phyloP scores from a whole-genome alignment of 1,139 yeast species.

The Saccharomyces hybrid region DNA sequence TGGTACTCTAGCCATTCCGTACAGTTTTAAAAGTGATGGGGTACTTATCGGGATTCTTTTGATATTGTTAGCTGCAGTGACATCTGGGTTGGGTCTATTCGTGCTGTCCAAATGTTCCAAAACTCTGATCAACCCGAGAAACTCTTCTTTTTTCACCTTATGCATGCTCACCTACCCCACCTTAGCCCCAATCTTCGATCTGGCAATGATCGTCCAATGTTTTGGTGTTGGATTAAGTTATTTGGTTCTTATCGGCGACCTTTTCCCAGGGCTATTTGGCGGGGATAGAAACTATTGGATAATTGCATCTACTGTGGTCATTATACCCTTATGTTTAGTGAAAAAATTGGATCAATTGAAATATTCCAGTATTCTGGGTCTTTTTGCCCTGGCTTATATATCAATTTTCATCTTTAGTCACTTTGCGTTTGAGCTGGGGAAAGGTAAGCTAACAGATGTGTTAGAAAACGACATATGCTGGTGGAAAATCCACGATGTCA shows the following conservation, averaged over 20 bases:
- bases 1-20: conserved; percentile 89
- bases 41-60: conserved; percentile 58
- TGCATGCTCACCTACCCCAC: conserved; percentile 81
- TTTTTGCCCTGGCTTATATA: conserved; percentile 72
- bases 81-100: conserved; percentile 75
- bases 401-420: conserved; percentile 63
- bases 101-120: conserved; percentile 67
- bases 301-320: conserved; percentile 47
- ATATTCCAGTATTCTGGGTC: conserved; percentile 76
- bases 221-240: conserved; percentile 94
- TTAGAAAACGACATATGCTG: conserved; percentile 37
- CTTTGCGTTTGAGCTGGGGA: conserved; percentile 38
- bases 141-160: conserved; percentile 79
- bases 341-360: conserved; percentile 75
- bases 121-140: conserved; percentile 54
- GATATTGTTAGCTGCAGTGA: conserved; percentile 62
- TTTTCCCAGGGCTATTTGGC: conserved; percentile 62
- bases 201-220: conserved; percentile 87
- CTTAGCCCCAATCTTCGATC: conserved; percentile 74
- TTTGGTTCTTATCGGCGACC: conserved; percentile 80
- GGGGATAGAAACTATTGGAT: conserved; percentile 53
- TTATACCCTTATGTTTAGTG: conserved; percentile 71
- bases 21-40: conserved; percentile 80
- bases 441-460: neutral
- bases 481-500: conserved; percentile 46